Evolutionary conservation across 257 asterid species (phyloP).

Genomic region (Solanum chmielewskii): DNA sequence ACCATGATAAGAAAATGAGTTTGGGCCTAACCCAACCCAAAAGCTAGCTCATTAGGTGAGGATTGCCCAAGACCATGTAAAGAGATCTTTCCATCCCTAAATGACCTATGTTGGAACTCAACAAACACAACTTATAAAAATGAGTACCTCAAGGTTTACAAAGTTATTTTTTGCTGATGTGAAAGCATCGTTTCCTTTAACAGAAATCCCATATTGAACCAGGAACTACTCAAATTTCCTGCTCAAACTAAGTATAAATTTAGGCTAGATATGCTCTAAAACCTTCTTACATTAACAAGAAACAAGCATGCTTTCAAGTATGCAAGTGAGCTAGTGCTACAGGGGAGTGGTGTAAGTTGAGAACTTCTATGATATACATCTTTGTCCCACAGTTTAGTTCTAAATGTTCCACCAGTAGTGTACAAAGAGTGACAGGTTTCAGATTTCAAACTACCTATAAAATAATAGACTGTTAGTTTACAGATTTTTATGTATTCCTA

Average conservation of each 20-base stretch:
- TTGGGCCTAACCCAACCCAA: neutral
- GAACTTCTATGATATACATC: neutral
- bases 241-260: neutral
- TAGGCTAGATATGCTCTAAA: neutral
- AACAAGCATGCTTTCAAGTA: neutral
- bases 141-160: neutral
- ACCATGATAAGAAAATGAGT: neutral
- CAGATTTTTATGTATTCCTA: neutral
- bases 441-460: neutral
- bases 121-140: neutral
- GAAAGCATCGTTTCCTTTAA: neutral
- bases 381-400: neutral
- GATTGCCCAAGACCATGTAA: neutral
- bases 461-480: neutral
- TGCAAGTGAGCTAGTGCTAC: neutral
- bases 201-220: neutral
- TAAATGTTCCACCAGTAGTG: neutral
- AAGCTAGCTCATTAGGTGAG: neutral
- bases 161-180: neutral
- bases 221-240: neutral
- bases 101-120: neutral
- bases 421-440: neutral
- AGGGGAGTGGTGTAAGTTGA: neutral
- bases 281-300: neutral
- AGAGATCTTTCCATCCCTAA: neutral